Evolutionary conservation across 164 flowering plant species (phyloP), one percentile per base, ranked within the genome.

Genomic region (Tinospora cordifolia): DNA sequence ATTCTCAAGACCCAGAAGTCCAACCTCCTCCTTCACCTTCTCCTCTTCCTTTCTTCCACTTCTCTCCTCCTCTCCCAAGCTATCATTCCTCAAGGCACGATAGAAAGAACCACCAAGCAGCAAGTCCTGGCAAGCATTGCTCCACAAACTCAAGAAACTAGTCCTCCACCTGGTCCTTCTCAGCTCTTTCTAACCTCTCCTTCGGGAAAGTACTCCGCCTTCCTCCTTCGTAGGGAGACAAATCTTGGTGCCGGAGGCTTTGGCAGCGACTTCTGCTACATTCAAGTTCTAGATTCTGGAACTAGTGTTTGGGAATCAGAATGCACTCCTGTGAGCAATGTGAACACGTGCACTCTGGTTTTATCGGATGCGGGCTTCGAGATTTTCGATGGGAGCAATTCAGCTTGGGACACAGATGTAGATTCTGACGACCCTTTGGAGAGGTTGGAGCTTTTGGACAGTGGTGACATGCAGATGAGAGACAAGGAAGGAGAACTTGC

Each of bases 301-400:
- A 66, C 57, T 54, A 74, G 73, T 44, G 74, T 78, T 15, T 81
- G 86, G 86, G 83, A 83, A 63, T 83, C 84, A 0, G 84, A 83
- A 62, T 83, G 84, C 57, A 69, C 81, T 14, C 24, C 76, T 4
- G 71, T 81, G 12, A 83, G 83, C 72, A 80, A 67, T 62, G 73
- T 51, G 38, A 82, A 83, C 63, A 47, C 80, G 5, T 83, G 86
- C 71, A 75, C 44, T 26, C 58, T 83, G 26, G 72, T 77, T 27
- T 81, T 81, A 59, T 73, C 83, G 0, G 84, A 83, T 34, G 73
- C 77, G 11, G 86, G 86, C 15, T 76, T 83, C 7, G 84, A 81
- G 76, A 77, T 81, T 36, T 81, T 70, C 47, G 86, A 83, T 15
- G 86, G 84, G 27, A 76, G 80, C 73, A 68, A 30, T 5, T 79